Percentiles rank a stretch among this genome's conserved stretches.
Evolutionary conservation across 176 grass and related monocot species (phyloP).

Genomic region (Musa acuminata): DNA sequence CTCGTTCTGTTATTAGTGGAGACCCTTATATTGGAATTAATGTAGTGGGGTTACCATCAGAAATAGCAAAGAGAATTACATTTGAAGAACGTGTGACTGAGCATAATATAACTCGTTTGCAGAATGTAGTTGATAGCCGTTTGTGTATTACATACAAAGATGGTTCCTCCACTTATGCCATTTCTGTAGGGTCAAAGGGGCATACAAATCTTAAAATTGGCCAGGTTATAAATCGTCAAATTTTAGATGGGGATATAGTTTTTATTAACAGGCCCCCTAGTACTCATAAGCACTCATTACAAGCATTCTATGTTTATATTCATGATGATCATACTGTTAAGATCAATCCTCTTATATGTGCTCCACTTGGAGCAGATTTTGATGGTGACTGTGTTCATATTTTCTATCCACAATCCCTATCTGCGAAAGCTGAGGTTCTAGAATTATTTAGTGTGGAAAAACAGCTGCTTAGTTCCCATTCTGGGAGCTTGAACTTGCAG

Average conservation of each 20-base stretch:
- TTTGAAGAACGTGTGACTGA: slow-evolving; percentile 83
- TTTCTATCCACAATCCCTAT: slow-evolving; percentile 81
- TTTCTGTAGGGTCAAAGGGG: slow-evolving; percentile 72
- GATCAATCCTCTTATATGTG: slow-evolving; percentile 86
- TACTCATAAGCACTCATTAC: slow-evolving; percentile 89
- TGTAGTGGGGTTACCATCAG: slow-evolving; percentile 80
- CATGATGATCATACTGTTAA: slow-evolving; percentile 89
- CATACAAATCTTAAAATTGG: slow-evolving; percentile 75
- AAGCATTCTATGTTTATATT: slow-evolving; percentile 76
- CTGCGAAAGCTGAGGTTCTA: slow-evolving; percentile 86
- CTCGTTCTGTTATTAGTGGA: slow-evolving; percentile 79
- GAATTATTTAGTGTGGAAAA: slow-evolving; percentile 86
- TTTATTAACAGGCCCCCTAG: slow-evolving; percentile 89
- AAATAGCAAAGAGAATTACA: slow-evolving; percentile 74
- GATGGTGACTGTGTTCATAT: slow-evolving; percentile 92
- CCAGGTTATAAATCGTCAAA: slow-evolving; percentile 60
- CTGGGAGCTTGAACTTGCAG: slow-evolving; percentile 63
- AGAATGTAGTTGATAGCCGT: slow-evolving; percentile 67
- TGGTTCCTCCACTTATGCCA: slow-evolving; percentile 67
- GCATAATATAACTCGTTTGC: slow-evolving; percentile 57
- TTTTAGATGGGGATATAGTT: slow-evolving; percentile 81
- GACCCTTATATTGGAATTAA: slow-evolving; percentile 75
- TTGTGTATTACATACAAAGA: slow-evolving; percentile 82
- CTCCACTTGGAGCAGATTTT: slow-evolving; percentile 73
- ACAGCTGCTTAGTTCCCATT: slow-evolving; percentile 64